Evolutionary conservation across 495 filamentous ascomycete genomes (phyloP).

Genomic region (Hypoxylon lienhwacheense): DNA sequence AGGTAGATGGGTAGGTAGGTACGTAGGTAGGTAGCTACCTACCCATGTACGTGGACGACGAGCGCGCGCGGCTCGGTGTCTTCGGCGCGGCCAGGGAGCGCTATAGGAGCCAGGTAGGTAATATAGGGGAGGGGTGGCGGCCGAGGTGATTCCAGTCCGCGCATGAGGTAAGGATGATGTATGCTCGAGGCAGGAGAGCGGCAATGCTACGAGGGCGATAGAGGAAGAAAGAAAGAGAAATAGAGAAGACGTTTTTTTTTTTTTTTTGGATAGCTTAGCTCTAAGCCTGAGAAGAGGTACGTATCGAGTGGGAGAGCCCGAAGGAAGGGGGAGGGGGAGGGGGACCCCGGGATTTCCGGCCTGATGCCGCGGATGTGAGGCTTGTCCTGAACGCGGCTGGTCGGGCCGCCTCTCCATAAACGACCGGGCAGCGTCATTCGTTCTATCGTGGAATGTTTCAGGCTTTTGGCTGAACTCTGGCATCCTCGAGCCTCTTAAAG

Average conservation of each 20-base stretch:
- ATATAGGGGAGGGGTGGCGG: too few species aligned
- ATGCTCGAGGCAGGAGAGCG: slow-evolving; percentile 4
- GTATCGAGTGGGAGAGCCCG: too few species aligned
- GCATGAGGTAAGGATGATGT: slow-evolving; percentile 14
- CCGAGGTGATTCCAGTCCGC: neutral
- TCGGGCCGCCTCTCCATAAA: slow-evolving; percentile 35
- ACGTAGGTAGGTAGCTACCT: too few species aligned
- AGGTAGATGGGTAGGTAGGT: neutral
- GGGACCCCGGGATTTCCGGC: slow-evolving; percentile 30
- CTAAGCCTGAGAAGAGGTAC: too few species aligned
- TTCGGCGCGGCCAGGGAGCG: too few species aligned
- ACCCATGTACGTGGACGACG: too few species aligned
- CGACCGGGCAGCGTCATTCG: slow-evolving; percentile 20
- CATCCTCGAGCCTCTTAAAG: slow-evolving; percentile 9
- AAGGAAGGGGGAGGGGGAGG: too few species aligned
- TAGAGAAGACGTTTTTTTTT: too few species aligned
- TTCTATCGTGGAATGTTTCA: slow-evolving; percentile 15
- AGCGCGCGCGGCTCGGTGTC: neutral
- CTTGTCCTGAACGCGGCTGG: slow-evolving; percentile 19
- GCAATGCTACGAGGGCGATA: slow-evolving; percentile 16
- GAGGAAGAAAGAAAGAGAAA: too few species aligned
- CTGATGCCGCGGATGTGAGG: slow-evolving; percentile 16
- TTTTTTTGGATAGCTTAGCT: too few species aligned
- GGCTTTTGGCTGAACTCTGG: slow-evolving; percentile 35
- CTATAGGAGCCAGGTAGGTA: too few species aligned